These are phyloP conservation scores for Dendryphion nanum DNA, from an alignment of 2,329 filamentous ascomycete species.

Conservation along the genomic window DNA sequence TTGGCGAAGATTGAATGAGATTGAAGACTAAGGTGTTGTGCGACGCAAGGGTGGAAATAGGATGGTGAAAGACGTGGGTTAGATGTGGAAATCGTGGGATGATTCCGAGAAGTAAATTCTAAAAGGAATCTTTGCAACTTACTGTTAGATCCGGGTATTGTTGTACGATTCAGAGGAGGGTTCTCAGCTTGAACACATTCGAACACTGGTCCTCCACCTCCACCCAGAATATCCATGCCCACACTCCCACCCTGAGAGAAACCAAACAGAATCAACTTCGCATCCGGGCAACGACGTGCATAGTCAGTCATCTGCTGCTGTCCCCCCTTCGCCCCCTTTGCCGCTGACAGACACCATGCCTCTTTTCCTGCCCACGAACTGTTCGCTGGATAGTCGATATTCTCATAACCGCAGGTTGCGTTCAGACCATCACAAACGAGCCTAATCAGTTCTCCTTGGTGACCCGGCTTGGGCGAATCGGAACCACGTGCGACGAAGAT, in stretches of 20 bases:
- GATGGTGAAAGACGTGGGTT: too few relatives aligned
- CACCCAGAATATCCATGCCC: conserved; percentile 11
- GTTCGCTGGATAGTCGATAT: conserved; percentile 9
- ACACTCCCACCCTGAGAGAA: conserved; percentile 12
- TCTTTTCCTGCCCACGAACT: conserved; percentile 4
- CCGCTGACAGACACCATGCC: conserved; percentile 12
- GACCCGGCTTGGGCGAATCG: conserved; percentile 9
- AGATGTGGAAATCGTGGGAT: too few relatives aligned
- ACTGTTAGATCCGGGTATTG: conserved; percentile 11
- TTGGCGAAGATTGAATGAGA: too few relatives aligned
- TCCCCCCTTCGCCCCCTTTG: conserved; percentile 6
- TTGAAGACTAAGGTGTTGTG: too few relatives aligned
- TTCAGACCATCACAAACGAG: conserved; percentile 7
- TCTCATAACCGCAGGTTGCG: conserved; percentile 11
- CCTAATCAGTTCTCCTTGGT: conserved; percentile 6
- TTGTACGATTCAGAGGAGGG: conserved; percentile 3
- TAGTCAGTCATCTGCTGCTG: conserved; percentile 10
- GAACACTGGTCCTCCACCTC: conserved; percentile 10
- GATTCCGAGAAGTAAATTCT: too few relatives aligned
- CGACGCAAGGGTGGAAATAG: too few relatives aligned
- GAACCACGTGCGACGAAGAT: conserved; percentile 11
- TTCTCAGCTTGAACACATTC: conserved; percentile 9
- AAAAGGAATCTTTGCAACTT: conserved; percentile 1
- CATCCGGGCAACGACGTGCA: conserved; percentile 9
- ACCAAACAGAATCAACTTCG: conserved; percentile 11